Evolutionary conservation across 2,329 filamentous ascomycete genomes (phyloP), one percentile per base, ranked within the genome.

Genomic region (Trematosphaeria pertusa): DNA sequence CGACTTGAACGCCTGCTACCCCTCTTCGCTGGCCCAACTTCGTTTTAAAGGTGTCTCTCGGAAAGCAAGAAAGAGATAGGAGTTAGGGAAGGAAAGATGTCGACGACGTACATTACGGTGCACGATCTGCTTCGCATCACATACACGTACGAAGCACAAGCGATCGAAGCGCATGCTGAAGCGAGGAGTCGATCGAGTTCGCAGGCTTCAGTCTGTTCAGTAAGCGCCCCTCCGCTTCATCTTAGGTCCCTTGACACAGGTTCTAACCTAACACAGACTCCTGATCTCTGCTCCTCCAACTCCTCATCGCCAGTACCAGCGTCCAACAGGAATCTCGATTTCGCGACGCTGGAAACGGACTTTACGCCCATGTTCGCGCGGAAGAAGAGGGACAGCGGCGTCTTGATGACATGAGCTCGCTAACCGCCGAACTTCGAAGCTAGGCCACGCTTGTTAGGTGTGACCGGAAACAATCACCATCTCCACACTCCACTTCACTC

Each of bases 81-180:
- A n/a, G n/a, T n/a, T n/a, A n/a, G n/a, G n/a, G n/a, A n/a, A n/a
- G n/a, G n/a, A n/a, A n/a, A n/a, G 10, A 69, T 69, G 66, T 68
- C 66, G 49, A 69, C 66, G 4, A 61, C 49, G n/a, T 59, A 59
- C 43, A 45, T 69, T 4, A 58, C 64, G 7, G 48, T 69, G 33
- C 56, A 68, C 52, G 66, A 69, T 33, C 48, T 69, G 8, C 57
- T 69, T 12, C 66, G 66, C 51, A 67, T 69, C 46, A 67, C 66
- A 15, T 67, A 67, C 39, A 62, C 58, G 1, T 69, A 69, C 41
- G 66, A 69, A 46, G 53, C 59, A n/a, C 58, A 54, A 35, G 59
- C 59, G 7, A 33, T 58, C 9, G 55, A 60, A 37, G 52, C 50
- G 24, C 8, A 7, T 28, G 24, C 24, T 28, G 51, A 56, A 37